A percentile compares a stretch with the other conserved stretches of the same genome.
These are phyloP conservation scores for Rhizopogon rudus DNA, from an alignment of 768 basidiomycete genomes.

Conservation along the genomic window DNA sequence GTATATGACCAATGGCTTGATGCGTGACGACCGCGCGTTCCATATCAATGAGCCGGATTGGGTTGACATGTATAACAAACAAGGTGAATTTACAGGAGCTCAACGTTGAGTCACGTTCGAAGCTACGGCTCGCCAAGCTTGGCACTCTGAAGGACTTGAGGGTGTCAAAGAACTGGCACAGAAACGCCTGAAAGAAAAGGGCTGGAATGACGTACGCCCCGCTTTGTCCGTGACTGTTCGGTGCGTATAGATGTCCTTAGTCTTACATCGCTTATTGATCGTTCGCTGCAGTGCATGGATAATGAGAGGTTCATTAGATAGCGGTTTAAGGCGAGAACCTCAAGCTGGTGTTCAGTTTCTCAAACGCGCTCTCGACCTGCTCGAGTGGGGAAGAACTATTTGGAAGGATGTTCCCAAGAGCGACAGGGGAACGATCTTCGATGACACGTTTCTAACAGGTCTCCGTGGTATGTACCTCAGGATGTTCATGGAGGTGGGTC, in stretches of 20 bases:
- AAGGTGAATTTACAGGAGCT: conserved; percentile 9
- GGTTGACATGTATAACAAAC: conserved; percentile 15
- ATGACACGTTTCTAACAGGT: conserved; percentile 6
- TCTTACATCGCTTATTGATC: neutral
- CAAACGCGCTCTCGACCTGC: conserved; percentile 6
- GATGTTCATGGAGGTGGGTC: conserved; percentile 4
- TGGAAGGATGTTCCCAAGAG: conserved; percentile 12
- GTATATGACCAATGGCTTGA: conserved; percentile 19
- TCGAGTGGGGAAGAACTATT: conserved; percentile 11
- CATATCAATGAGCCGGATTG: conserved; percentile 12
- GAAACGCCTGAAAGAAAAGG: conserved; percentile 12
- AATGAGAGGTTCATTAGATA: conserved; percentile 9
- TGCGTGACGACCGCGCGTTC: conserved; percentile 22
- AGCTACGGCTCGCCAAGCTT: conserved; percentile 10
- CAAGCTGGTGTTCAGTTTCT: conserved; percentile 7
- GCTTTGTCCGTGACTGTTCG: conserved; percentile 35
- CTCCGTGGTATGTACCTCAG: conserved; percentile 7
- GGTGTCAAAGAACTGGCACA: conserved; percentile 17
- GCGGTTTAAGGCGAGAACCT: neutral
- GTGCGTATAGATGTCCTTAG: conserved; percentile 13
- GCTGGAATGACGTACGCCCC: conserved; percentile 24
- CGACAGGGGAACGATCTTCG: conserved; percentile 15
- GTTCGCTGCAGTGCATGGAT: conserved; percentile 13
- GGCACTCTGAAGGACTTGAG: conserved; percentile 9
- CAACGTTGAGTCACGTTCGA: conserved; percentile 19